Percentiles rank a stretch among this genome's conserved stretches.
These are phyloP conservation scores for Chrysopogon serrulatus DNA, from an alignment of 176 grass and related monocot genomes.

Conservation along the genomic window DNA sequence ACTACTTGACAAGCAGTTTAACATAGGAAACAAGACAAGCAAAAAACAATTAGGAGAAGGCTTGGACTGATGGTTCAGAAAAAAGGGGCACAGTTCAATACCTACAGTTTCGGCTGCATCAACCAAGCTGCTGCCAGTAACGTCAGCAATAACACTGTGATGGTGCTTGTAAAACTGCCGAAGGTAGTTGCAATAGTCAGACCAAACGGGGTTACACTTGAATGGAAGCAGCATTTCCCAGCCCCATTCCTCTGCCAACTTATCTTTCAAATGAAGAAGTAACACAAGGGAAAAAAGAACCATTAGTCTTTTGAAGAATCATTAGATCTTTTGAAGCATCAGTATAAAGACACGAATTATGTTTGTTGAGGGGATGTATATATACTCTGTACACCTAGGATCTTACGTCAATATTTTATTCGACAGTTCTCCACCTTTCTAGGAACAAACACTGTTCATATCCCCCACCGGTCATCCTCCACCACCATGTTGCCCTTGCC, in stretches of 20 bases:
- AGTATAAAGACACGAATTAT: neutral
- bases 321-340: neutral
- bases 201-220: neutral
- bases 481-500: too few relatives aligned
- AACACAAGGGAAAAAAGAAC: neutral
- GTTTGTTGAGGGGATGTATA: too few relatives aligned
- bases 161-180: neutral
- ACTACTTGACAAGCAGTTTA: neutral
- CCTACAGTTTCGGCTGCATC: neutral
- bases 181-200: neutral
- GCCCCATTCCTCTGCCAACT: neutral
- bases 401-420: too few relatives aligned
- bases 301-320: neutral
- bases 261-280: neutral
- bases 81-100: neutral
- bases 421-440: too few relatives aligned
- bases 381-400: too few relatives aligned
- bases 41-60: neutral
- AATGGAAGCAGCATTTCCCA: neutral
- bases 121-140: neutral
- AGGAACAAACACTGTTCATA: too few relatives aligned
- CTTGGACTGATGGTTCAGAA: neutral
- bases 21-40: neutral
- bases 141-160: neutral
- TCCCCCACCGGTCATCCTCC: too few relatives aligned